Evolutionary conservation across 2,329 filamentous ascomycete genomes (phyloP).

Genomic region (Ophiostoma montium): DNA sequence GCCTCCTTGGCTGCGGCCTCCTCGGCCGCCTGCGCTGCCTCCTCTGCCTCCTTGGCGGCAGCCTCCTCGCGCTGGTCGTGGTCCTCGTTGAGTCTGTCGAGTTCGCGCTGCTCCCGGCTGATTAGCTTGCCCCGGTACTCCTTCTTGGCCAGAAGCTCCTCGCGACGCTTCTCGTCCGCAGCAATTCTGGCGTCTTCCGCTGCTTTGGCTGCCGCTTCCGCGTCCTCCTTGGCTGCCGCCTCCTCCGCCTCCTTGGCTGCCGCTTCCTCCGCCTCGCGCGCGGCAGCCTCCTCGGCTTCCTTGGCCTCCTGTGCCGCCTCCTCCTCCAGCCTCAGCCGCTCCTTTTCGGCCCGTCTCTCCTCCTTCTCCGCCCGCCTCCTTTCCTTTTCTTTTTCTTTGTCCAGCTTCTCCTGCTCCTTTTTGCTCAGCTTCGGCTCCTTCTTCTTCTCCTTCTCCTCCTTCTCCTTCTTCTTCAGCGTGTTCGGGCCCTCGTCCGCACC

Average conservation of each 20-base stretch:
- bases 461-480: slow-evolving; percentile 26
- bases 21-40: slow-evolving; percentile 23
- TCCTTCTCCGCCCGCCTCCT: slow-evolving; percentile 25
- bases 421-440: slow-evolving; percentile 32
- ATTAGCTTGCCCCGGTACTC: slow-evolving; percentile 17
- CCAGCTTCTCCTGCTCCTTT: slow-evolving; percentile 37
- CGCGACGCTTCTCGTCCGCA: slow-evolving; percentile 23
- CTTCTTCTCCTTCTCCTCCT: slow-evolving; percentile 21
- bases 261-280: slow-evolving; percentile 14
- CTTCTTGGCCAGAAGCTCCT: slow-evolving; percentile 18
- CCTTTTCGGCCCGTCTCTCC: slow-evolving; percentile 23
- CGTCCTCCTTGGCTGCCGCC: slow-evolving; percentile 20
- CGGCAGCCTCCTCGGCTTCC: slow-evolving; percentile 28
- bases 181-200: slow-evolving; percentile 26
- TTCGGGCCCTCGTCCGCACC: slow-evolving; percentile 24
- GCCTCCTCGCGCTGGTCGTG: slow-evolving; percentile 18
- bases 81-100: slow-evolving; percentile 23
- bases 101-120: slow-evolving; percentile 19
- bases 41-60: slow-evolving; percentile 24
- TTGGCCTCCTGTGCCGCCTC: slow-evolving; percentile 16
- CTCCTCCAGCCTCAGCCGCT: slow-evolving; percentile 17
- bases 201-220: slow-evolving; percentile 22
- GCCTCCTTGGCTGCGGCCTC: slow-evolving; percentile 21
- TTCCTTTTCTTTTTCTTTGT: slow-evolving; percentile 25
- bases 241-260: slow-evolving; percentile 24